A percentile compares a stretch with the other conserved stretches of the same genome.
These are phyloP conservation scores for Lipomyces japonicus DNA, from an alignment of 805 yeast genomes.

Conservation along the genomic window DNA sequence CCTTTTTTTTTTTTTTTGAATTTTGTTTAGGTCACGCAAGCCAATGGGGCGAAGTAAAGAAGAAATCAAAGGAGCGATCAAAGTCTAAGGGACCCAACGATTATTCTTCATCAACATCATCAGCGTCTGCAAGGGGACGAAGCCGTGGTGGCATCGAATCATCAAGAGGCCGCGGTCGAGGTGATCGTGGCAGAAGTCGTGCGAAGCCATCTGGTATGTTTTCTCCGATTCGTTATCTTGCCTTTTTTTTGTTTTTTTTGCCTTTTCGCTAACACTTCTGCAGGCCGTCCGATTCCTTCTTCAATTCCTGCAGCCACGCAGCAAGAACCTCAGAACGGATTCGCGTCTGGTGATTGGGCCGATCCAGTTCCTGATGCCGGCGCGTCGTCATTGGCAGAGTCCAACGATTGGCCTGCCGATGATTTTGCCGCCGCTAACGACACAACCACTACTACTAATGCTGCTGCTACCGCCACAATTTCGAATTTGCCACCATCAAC, in stretches of 20 bases:
- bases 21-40: conserved; percentile 56
- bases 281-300: too few species aligned
- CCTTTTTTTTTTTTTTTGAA: too few species aligned
- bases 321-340: neutral
- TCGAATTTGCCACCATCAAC: too few species aligned
- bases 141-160: conserved; percentile 26
- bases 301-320: neutral
- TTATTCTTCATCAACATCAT: conserved; percentile 5
- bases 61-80: conserved; percentile 38
- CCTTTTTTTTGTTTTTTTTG: too few species aligned
- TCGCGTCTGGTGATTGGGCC: too few species aligned
- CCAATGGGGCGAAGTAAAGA: conserved; percentile 92
- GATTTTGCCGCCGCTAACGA: too few species aligned
- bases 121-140: conserved; percentile 22
- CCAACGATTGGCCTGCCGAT: too few species aligned
- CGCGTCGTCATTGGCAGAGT: too few species aligned
- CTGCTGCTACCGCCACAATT: conserved; percentile 16
- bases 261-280: too few species aligned
- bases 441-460: conserved; percentile 25
- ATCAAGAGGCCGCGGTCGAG: conserved; percentile 24
- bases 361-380: too few species aligned
- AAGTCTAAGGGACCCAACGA: conserved; percentile 28
- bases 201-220: conserved; percentile 17
- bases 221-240: too few species aligned
- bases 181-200: conserved; percentile 29